Base-by-base conservation (phyloP, 1,139 yeast species). In the Zygotorulaspora mrakii region DNA sequence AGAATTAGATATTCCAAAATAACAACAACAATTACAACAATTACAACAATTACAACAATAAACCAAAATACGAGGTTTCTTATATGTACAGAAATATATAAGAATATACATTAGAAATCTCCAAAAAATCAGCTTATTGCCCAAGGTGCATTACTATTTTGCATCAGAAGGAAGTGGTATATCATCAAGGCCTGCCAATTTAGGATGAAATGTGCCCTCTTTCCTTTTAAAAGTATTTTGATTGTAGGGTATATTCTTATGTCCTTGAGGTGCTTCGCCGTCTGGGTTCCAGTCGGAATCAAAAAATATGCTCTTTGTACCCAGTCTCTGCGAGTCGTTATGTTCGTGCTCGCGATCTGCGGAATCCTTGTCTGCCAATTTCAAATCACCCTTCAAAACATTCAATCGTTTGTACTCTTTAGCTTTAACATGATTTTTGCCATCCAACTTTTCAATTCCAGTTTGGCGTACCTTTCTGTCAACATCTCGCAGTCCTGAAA, bases 271-370 rank as follows among this genome's bases (percentile, higher is more conserved):
- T 1, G 69, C 62, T 17, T 17, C 35, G 1, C 74, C 74, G 5
- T 54, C 42, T 3, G 69, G 66, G 37, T 70, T 70, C 66, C 73
- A 67, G 33, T 69, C 72, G 8, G 66, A 66, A 43, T 70, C 72
- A 49, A 63, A 68, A 45, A 64, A 70, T 4, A 68, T 57, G 22
- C 73, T 68, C 23, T 53, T 54, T 3, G 46, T 40, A 5, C 68
- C 68, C 8, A 64, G 37, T 28, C 39, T 49, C 14, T 35, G 38
- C 9, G 24, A 25, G 1, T 29, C 14, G 14, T 33, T 24, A 10
- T 13, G 40, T 12, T 28, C 27, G 25, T 17, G 16, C 22, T 43
- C 37, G 17, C 17, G 28, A 9, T 40, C 34, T n/a, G 37, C 7
- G 21, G 49, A 23, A 43, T 52, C 24, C 41, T 45, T 41, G 46